Evolutionary conservation across 2,329 filamentous ascomycete genomes (phyloP).

Genomic region (Aspergillus udagawae): DNA sequence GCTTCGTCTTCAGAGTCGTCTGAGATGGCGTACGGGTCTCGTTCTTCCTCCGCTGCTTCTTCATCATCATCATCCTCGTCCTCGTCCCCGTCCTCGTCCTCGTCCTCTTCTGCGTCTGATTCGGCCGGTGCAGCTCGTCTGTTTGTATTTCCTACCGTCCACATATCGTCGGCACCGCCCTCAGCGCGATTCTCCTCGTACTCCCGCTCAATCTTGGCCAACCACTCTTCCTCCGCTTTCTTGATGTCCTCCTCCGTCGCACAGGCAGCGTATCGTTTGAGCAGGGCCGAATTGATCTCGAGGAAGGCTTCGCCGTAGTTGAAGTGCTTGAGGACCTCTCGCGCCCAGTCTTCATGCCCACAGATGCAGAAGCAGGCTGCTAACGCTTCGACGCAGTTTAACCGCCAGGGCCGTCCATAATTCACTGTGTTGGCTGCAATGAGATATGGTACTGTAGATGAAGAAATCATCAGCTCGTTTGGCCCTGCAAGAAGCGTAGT

Average conservation of each 20-base stretch:
- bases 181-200: conserved; percentile 73
- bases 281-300: conserved; percentile 78
- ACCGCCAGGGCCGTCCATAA: conserved; percentile 89
- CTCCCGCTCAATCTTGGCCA: conserved; percentile 83
- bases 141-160: conserved; percentile 89
- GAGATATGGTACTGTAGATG: conserved; percentile 69
- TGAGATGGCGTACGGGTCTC: conserved; percentile 72
- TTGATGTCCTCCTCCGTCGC: conserved; percentile 78
- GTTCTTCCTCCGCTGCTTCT: conserved; percentile 43
- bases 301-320: conserved; percentile 85
- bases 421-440: conserved; percentile 97
- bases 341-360: conserved; percentile 85
- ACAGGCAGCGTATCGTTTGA: conserved; percentile 83
- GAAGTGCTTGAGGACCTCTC: conserved; percentile 76
- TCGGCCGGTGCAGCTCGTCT: conserved; percentile 49
- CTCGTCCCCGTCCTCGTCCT: conserved; percentile 45
- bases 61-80: conserved; percentile 43
- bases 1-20: conserved; percentile 79
- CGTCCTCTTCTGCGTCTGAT: conserved; percentile 51
- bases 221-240: conserved; percentile 79
- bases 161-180: conserved; percentile 63
- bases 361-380: conserved; percentile 93
- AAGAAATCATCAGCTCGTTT: background rate
- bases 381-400: conserved; percentile 94
- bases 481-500: background rate